Evolutionary conservation across 2,329 filamentous ascomycete genomes (phyloP).

Genomic region (Amylocarpus encephaloides): DNA sequence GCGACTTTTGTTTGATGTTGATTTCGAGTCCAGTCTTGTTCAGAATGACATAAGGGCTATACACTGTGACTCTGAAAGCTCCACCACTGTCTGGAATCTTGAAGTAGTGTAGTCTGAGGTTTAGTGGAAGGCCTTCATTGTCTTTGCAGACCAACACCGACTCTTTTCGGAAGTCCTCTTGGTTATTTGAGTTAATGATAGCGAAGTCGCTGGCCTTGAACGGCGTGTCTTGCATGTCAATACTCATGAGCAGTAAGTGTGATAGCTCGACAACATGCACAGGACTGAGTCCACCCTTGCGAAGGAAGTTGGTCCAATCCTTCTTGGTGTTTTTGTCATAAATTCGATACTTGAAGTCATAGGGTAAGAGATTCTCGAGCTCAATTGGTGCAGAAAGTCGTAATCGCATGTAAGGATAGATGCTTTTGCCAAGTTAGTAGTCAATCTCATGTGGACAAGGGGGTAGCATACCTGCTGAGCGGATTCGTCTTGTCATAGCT

Average conservation of each 20-base stretch:
- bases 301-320: conserved; percentile 97
- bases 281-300: conserved; percentile 93
- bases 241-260: conserved; percentile 82
- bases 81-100: conserved; percentile 86
- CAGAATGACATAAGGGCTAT: conserved; percentile 87
- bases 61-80: conserved; percentile 92
- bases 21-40: conserved; percentile 93
- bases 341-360: conserved; percentile 98
- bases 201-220: conserved; percentile 95
- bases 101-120: conserved; percentile 85
- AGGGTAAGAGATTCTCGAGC: conserved; percentile 88
- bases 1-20: conserved; percentile 80
- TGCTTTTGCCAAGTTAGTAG: conserved; percentile 41
- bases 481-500: conserved; percentile 79
- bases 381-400: conserved; percentile 89
- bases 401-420: conserved; percentile 92
- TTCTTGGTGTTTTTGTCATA: conserved; percentile 99
- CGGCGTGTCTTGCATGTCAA: conserved; percentile 93
- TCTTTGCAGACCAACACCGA: conserved; percentile 76
- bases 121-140: conserved; percentile 69
- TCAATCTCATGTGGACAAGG: conserved; percentile 5
- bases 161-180: conserved; percentile 85
- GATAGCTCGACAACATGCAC: conserved; percentile 96
- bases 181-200: conserved; percentile 86
- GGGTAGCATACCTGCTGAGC: conserved; percentile 54